phyloP scores from a whole-genome alignment of 495 filamentous ascomycete genomes.

The Oleoguttula mirabilis region DNA sequence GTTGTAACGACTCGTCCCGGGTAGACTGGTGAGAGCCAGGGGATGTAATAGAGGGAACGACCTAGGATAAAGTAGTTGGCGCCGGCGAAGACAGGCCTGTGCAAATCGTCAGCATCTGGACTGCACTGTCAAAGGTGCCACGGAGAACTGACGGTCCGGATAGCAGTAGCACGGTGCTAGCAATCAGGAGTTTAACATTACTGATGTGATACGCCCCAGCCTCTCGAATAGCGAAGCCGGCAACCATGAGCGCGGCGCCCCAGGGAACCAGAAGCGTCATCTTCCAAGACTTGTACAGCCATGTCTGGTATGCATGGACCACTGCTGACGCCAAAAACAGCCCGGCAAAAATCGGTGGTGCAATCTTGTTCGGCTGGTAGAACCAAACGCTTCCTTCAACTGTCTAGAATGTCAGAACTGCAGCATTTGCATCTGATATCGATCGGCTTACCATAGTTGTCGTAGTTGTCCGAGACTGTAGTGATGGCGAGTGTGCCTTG shows the following conservation, averaged over 20 bases:
- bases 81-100: not conserved
- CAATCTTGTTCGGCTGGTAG: not conserved
- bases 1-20: conserved; percentile 64
- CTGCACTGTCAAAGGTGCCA: no score
- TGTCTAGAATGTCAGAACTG: not conserved
- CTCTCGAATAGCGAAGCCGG: conserved; percentile 22
- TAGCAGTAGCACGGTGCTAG: conserved; percentile 9
- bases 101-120: no score
- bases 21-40: conserved; percentile 63
- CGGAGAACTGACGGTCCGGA: conserved; percentile 32
- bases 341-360: not conserved
- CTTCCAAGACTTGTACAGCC: conserved; percentile 23
- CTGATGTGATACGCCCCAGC: conserved; percentile 10
- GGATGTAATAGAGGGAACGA: conserved; percentile 64
- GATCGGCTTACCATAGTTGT: not conserved
- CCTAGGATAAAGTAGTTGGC: conserved; percentile 39
- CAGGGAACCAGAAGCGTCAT: conserved; percentile 23
- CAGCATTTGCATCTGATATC: not conserved
- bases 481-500: not conserved
- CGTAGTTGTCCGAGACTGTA: not conserved
- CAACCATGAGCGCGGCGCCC: conserved; percentile 22
- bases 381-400: not conserved
- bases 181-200: conserved; percentile 20
- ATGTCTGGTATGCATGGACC: not conserved
- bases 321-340: not conserved